Evolutionary conservation across 75 land plant genomes (phyloP).

Genomic region (Larix kaempferi): DNA sequence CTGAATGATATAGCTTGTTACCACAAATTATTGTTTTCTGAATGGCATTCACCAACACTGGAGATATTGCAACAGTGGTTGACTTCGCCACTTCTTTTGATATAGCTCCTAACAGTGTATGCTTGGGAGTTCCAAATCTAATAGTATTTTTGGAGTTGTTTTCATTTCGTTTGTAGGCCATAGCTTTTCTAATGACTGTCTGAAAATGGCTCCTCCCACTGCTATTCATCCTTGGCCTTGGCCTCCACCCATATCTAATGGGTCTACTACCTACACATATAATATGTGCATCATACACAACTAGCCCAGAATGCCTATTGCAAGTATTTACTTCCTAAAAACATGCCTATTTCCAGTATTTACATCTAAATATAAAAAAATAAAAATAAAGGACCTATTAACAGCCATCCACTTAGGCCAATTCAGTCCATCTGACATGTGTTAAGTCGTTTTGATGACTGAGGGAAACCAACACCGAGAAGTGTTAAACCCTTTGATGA

Average conservation of each 20-base stretch:
- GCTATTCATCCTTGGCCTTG: neutral
- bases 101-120: neutral
- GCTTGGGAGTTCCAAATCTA: neutral
- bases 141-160: neutral
- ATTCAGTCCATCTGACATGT: too few relatives aligned
- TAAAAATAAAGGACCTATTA: too few relatives aligned
- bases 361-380: too few relatives aligned
- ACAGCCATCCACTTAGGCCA: too few relatives aligned
- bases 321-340: too few relatives aligned
- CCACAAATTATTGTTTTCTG: neutral
- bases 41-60: neutral
- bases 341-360: neutral
- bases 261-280: neutral
- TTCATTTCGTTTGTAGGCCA: neutral
- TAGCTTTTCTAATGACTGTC: neutral
- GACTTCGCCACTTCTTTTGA: neutral
- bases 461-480: too few relatives aligned
- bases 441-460: too few relatives aligned
- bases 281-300: neutral
- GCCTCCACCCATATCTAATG: constrained; percentile 1
- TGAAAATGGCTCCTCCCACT: neutral
- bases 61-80: neutral
- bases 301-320: neutral
- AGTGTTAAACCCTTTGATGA: too few relatives aligned
- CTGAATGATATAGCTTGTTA: neutral